Evolutionary conservation across 305 asterid genomes (phyloP).

Genomic region (Fraxinus sp.): DNA sequence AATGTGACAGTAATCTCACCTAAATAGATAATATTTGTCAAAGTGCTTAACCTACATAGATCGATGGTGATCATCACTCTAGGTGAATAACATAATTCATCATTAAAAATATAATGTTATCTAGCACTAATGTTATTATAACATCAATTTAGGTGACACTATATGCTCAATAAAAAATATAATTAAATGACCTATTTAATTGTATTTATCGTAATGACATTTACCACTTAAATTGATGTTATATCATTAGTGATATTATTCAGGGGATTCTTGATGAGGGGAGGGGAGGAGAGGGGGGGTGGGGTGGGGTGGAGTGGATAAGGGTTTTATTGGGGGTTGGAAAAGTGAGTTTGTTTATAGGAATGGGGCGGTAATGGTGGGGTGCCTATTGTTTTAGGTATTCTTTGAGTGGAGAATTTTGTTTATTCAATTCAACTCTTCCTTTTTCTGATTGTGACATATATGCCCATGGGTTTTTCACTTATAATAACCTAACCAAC

Average conservation of each 20-base stretch:
- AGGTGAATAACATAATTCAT: not conserved
- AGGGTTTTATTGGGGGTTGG: not conserved
- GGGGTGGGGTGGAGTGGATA: too few species aligned
- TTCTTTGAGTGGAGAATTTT: not conserved
- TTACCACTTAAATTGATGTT: too few species aligned
- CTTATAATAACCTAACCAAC: conserved; percentile 1
- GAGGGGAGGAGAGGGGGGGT: too few species aligned
- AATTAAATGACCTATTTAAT: too few species aligned
- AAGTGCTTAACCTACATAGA: not conserved
- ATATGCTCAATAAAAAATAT: not conserved
- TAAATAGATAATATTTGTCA: too few species aligned
- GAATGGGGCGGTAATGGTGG: not conserved
- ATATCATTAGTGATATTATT: too few species aligned
- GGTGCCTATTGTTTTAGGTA: not conserved
- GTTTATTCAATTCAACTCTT: conserved; percentile 14
- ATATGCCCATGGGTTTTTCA: conserved; percentile 30
- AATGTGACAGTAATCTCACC: not conserved
- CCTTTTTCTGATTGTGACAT: conserved; percentile 14
- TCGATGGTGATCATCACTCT: not conserved
- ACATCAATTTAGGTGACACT: too few species aligned
- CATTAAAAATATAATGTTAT: too few species aligned
- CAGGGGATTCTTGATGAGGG: not conserved
- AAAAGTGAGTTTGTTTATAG: not conserved
- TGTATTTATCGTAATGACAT: too few species aligned
- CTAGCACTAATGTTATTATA: too few species aligned